Evolutionary conservation across 2,329 filamentous ascomycete genomes (phyloP), one percentile per base, ranked within the genome.

Genomic region (Fusarium secorum): DNA sequence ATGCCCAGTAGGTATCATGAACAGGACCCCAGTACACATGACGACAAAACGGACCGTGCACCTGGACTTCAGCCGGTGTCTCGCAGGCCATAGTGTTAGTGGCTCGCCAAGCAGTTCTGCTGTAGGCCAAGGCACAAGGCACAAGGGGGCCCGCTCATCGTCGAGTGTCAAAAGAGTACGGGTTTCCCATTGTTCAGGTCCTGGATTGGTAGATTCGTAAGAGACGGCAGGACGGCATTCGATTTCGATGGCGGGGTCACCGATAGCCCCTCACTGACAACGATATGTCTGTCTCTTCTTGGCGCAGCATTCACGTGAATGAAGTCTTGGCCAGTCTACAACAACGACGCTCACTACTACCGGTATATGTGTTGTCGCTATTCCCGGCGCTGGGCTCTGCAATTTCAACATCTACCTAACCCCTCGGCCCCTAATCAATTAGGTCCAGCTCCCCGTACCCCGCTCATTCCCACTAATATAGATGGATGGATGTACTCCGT

Each of bases 31-130:
- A 44, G 28, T 49, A 62, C 71, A 62, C 72, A 72, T 76, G 74
- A 76, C 68, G 70, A 73, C 60, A 72, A 64, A 54, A 61, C 62
- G 64, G 44, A 61, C 60, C 66, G 67, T 73, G 71, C 71, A 70
- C 67, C 58, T 44, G 46, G 63, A 42, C 48, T 66, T 54, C 38
- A 54, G 61, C 39, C 39, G 35, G 46, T 75, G 73, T 74, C 73
- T 75, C 71, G 61, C 64, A 74, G 71, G 54, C 60, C 46, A 51
- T 28, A 53, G 60, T 62, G 56, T 57, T 64, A 75, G 71, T 74
- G 73, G 70, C 63, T 55, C 45, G 63, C 52, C 61, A 70, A 67
- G 63, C 24, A 52, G 52, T 46, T 58, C 45, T 38, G 38, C n/a
- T 52, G 55, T 24, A 58, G 45, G 45, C 45, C 55, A 53, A 53